phyloP scores from a whole-genome alignment of 2,329 filamentous ascomycete genomes.

The Penicillium sp. region DNA sequence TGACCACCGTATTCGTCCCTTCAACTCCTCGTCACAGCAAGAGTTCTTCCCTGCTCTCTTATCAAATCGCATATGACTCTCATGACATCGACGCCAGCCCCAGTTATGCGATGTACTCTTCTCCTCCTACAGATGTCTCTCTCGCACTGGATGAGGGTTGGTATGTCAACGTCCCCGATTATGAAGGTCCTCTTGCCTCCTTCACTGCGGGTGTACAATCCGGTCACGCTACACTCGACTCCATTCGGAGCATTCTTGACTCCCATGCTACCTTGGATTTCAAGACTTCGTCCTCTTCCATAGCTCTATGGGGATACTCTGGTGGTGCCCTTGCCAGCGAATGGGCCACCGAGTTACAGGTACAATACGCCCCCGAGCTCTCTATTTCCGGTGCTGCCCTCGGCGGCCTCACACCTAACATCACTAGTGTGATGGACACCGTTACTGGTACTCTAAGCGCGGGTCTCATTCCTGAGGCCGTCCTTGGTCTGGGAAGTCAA shows the following conservation, averaged over 20 bases:
- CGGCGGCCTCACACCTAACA: background rate
- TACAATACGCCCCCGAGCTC: background rate
- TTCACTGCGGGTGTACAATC: background rate
- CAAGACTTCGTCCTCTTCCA: background rate
- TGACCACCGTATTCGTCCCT: background rate
- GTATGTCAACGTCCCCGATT: background rate
- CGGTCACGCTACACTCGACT: background rate
- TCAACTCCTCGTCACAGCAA: background rate
- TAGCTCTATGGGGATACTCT: background rate
- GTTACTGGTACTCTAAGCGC: background rate
- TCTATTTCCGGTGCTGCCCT: background rate
- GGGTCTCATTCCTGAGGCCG: background rate
- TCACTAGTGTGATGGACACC: background rate
- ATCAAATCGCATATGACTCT: background rate
- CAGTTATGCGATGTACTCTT: background rate
- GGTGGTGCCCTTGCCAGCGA: background rate
- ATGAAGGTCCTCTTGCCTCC: background rate
- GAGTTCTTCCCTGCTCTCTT: background rate
- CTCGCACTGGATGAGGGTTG: background rate
- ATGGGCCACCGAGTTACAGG: background rate
- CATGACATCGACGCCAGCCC: background rate
- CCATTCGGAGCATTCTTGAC: background rate
- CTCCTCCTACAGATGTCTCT: background rate
- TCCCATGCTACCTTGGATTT: background rate
- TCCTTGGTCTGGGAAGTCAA: background rate